Evolutionary conservation across 2,329 filamentous ascomycete genomes (phyloP).

Genomic region (Aphanocladium album): DNA sequence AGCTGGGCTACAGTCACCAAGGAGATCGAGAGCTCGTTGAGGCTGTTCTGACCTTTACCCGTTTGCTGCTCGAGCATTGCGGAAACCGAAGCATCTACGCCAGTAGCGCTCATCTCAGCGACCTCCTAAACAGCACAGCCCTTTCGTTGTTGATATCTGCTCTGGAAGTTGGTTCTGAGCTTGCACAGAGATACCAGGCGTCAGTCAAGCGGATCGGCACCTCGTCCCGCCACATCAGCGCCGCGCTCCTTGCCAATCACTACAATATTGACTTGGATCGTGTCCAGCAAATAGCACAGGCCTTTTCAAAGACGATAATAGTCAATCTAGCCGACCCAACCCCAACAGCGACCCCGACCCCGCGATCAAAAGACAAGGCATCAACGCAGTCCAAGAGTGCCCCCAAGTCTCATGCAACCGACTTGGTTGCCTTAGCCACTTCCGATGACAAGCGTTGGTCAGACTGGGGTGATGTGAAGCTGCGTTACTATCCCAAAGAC

Average conservation of each 20-base stretch:
- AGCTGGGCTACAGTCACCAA: slow-evolving; percentile 63
- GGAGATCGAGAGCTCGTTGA: slow-evolving; percentile 79
- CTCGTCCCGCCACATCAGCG: slow-evolving; percentile 61
- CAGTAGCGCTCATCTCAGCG: slow-evolving; percentile 84
- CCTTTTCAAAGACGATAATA: slow-evolving; percentile 70
- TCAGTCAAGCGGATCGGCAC: slow-evolving; percentile 73
- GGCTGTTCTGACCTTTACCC: slow-evolving; percentile 76
- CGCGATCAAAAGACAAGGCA: slow-evolving; percentile 66
- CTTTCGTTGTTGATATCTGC: slow-evolving; percentile 72
- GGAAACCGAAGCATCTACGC: slow-evolving; percentile 95
- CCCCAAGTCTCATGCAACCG: slow-evolving; percentile 69
- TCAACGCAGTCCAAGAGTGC: slow-evolving; percentile 36
- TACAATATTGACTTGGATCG: slow-evolving; percentile 76
- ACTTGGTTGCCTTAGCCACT: slow-evolving; percentile 71
- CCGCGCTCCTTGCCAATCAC: slow-evolving; percentile 74
- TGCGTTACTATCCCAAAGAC: slow-evolving; percentile 67
- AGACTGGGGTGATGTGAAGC: slow-evolving; percentile 73
- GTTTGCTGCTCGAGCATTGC: slow-evolving; percentile 85
- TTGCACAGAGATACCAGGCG: slow-evolving; percentile 89
- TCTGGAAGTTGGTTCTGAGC: slow-evolving; percentile 73
- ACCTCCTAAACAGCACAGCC: slow-evolving; percentile 82
- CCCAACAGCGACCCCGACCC: slow-evolving; percentile 46
- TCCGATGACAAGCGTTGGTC: slow-evolving; percentile 57
- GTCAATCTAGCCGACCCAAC: slow-evolving; percentile 47
- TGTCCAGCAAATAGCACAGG: slow-evolving; percentile 75